These are phyloP conservation scores for Mucor racemosus DNA, from an alignment of 371 early-diverging fungal species.

Conservation along the genomic window DNA sequence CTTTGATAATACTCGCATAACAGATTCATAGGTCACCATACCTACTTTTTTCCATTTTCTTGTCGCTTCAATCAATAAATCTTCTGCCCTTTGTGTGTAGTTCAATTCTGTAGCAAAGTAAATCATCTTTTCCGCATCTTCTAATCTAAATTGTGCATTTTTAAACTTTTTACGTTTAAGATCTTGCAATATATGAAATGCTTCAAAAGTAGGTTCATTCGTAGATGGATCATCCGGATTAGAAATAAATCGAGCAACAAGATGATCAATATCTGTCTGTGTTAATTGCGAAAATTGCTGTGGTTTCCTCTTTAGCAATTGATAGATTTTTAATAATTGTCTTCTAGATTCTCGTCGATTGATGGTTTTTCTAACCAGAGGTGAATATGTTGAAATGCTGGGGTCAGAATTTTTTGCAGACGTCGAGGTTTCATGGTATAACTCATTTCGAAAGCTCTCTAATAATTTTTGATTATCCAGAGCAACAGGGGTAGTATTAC, in stretches of 20 bases:
- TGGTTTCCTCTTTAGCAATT: conserved; percentile 5
- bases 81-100: conserved; percentile 15
- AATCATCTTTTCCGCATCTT: conserved; percentile 25
- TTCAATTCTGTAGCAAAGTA: conserved; percentile 20
- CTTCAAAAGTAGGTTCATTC: conserved; percentile 6
- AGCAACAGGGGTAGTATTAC: neutral
- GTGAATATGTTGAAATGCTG: neutral
- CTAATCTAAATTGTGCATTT: conserved; percentile 14
- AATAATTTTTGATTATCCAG: conserved; percentile 1
- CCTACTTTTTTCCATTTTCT: conserved; percentile 16
- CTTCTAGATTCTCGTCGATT: conserved; percentile 18
- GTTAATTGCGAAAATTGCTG: conserved; percentile 10
- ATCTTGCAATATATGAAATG: conserved; percentile 24
- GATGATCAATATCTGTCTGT: conserved; percentile 17
- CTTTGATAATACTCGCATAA: conserved; percentile 33
- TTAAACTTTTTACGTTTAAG: conserved; percentile 14
- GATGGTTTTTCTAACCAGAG: conserved; percentile 10
- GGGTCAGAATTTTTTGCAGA: neutral
- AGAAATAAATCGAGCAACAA: conserved; percentile 6
- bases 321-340: conserved; percentile 16
- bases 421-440: conserved; percentile 20
- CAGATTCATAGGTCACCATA: conserved; percentile 25
- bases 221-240: conserved; percentile 18
- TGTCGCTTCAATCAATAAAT: conserved; percentile 17
- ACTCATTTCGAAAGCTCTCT: conserved; percentile 20